Evolutionary conservation across 1,139 yeast species (phyloP), one percentile per base, ranked within the genome.

Genomic region (Blastobotrys proliferans): DNA sequence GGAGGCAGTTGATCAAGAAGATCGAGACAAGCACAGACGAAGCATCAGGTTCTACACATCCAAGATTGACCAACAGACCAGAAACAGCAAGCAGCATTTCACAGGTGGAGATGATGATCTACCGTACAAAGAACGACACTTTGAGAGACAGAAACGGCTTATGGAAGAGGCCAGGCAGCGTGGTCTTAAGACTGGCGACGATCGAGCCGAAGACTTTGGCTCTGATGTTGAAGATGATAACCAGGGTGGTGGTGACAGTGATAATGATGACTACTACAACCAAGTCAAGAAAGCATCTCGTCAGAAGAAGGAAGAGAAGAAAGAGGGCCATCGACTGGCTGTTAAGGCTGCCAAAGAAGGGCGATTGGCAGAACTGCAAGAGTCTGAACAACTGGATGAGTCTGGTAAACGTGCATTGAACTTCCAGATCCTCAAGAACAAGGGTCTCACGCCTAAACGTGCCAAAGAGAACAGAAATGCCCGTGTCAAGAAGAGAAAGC

Each of bases 401-500:
- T 80, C 82, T 55, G 97, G 96, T 43, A 92, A 92, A 72, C 83
- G 99, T 62, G 97, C 97, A 2, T 76, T 92, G 61, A 88, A 84
- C 62, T 92, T 81, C 69, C 97, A 90, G 69, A 90, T 90, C 51
- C 74, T 86, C 69, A 88, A 88, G 74, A 90, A 90, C 67, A 88
- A 86, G 71, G 99, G 99, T 61, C 79, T 92, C 53, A 87, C 97
- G 1, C 90, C 95, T 19, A 83, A 83, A 65, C 77, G 95, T 62
- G 84, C 84, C 72, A 92, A 92, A 74, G 97, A 87, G 55, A 81
- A 84, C 72, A 77, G 97, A 69, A 94, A 92, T 63, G 78, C 97
- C 33, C 83, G 99, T 69, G 97, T 92, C 61, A 92, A 92, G 74
- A 92, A 92, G 94, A 83, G 97, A 75, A 85, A 81, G 80, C 87